Evolutionary conservation across 306 rosid genomes (phyloP), one percentile per base, ranked within the genome.

Genomic region (Trifolium pratense): DNA sequence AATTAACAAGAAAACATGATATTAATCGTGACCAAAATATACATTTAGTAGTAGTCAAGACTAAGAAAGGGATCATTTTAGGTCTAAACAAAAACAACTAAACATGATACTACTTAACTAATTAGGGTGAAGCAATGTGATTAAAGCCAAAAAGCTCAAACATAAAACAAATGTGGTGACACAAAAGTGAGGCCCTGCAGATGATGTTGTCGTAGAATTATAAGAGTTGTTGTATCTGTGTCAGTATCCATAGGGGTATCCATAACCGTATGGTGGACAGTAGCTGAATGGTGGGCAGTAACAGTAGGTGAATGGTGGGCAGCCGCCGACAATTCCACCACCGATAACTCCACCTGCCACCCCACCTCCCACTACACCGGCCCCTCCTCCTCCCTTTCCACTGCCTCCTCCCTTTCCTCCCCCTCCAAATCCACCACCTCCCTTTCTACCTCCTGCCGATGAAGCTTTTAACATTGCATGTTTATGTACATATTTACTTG

Each of bases 151-250:
- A 20, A 20, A 52, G 67, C 32, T 48, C 43, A 70, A 59, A 56
- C 5, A 73, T 42, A 63, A 51, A 40, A 18, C 14, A 21, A 71
- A 31, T 13, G 15, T 34, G 40, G 71, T 23, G 68, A 14, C 42
- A 75, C 65, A 66, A 53, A 65, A 12, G 16, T 5, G 64, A 74
- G 80, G 59, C 7, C 12, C 9, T 42, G 66, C 23, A 16, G n/a
- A 59, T 12, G 13, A 37, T 20, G 82, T 60, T 51, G 79, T 7
- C 21, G 83, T 67, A 0, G 84, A 75, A n/a, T 11, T 66, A 14
- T 6, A 55, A 39, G 12, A 6, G 45, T 12, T 20, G 15, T 16
- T 14, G 12, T 39, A 2, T 10, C 3, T 10, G 10, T n/a, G n/a
- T n/a, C n/a, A n/a, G n/a, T n/a, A n/a, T n/a, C n/a, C n/a, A n/a